Conservation (phyloP, 805 yeast species). For the Candida sakaeoensis region DNA sequence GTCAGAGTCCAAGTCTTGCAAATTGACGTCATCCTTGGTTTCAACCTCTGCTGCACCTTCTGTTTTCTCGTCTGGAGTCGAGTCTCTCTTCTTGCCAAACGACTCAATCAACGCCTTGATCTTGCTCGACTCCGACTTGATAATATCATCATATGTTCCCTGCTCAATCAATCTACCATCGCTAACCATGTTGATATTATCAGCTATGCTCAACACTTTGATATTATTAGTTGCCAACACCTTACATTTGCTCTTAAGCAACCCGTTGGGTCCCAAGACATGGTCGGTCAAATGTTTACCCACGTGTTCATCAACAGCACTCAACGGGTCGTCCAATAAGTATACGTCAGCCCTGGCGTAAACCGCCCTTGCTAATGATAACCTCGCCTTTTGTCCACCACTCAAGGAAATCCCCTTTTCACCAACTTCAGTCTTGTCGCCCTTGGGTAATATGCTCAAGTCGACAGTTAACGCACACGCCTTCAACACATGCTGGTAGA, state of each 20-base stretch:
- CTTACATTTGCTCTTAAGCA: conserved; percentile 69
- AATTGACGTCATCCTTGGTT: conserved; percentile 15
- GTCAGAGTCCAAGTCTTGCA: conserved; percentile 31
- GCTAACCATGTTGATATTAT: conserved; percentile 62
- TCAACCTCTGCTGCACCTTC: conserved; percentile 12
- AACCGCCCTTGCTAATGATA: conserved; percentile 92
- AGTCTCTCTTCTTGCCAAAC: conserved; percentile 48
- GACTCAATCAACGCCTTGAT: conserved; percentile 56
- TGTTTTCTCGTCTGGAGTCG: conserved; percentile 10
- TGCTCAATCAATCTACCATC: conserved; percentile 68
- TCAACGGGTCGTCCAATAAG: conserved; percentile 84
- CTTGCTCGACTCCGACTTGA: conserved; percentile 42
- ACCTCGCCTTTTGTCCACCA: conserved; percentile 97
- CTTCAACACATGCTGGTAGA: conserved; percentile 73
- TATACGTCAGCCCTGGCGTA: conserved; percentile 92
- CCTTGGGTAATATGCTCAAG: conserved; percentile 75
- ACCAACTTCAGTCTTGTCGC: conserved; percentile 91
- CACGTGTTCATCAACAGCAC: conserved; percentile 98
- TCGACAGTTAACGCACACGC: conserved; percentile 89
- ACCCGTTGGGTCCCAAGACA: conserved; percentile 79
- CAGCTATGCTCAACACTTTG: conserved; percentile 74
- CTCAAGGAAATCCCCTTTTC: conserved; percentile 95
- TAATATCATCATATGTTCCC: conserved; percentile 56
- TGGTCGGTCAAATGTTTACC: conserved; percentile 79
- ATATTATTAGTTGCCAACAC: conserved; percentile 85